Base-by-base conservation (phyloP, 2,329 filamentous ascomycete species). In the Aspergillus ruber region DNA sequence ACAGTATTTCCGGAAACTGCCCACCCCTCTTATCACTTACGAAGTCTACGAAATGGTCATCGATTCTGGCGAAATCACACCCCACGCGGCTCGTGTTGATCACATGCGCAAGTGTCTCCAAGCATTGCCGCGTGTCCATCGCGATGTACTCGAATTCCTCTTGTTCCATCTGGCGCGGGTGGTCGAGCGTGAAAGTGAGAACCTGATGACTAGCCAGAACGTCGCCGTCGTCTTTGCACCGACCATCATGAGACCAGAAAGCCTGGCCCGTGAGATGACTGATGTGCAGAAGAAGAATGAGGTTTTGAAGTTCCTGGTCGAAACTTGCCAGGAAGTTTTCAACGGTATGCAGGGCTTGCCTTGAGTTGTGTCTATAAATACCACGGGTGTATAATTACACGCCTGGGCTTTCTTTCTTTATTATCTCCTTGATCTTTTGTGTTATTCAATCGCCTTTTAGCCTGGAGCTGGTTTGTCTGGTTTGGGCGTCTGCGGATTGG, bases 121-220 rank as follows among this genome's bases (percentile, higher is more conserved):
- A 50, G 80, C 84, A 58, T 80, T 98, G 56, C 93, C 93, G 3
- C 81, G 83, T 33, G 84, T 85, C 45, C 93, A 98, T 68, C 82
- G 84, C 40, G 90, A 95, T 64, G 91, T 88, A 55, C 80, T 98
- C 6, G 90, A 95, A 65, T 96, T 95, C 66, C 77, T 98, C 51
- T 84, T 97, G 65, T 93, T 94, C 76, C 93, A 98, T 74, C 78
- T 98, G 58, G 85, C 84, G 56, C 82, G 90, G 50, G 91, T 98
- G 35, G 87, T 94, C 49, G 78, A 83, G 57, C 82, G 87, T 54
- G 86, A 95, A 64, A 80, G 79, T 35, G 86, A 94, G 65, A 97
- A 97, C 63, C 69, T 96, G 67, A 98, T 98, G 93, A 95, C 89
- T 20, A 88, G 91, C 48, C 88, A 94, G 71, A 98, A 98, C 64